These are phyloP conservation scores for Dendrocalamus sinicus DNA, from an alignment of 176 grass and related monocot genomes.

Conservation along the genomic window DNA sequence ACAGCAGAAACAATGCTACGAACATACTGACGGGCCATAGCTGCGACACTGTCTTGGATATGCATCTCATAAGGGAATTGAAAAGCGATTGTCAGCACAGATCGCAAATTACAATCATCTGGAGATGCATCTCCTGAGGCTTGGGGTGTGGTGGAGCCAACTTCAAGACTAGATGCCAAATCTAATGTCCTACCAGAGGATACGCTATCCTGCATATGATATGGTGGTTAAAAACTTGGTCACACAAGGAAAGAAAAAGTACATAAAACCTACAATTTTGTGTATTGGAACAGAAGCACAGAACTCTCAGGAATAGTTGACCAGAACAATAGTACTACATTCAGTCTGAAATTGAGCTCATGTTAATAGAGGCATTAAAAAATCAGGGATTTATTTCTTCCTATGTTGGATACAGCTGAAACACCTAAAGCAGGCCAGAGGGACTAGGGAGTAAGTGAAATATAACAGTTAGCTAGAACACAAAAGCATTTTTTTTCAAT, in stretches of 20 bases:
- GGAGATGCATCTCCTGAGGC: conserved; percentile 50
- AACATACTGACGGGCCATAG: conserved; percentile 90
- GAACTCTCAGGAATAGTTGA: not conserved
- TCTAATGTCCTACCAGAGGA: conserved; percentile 79
- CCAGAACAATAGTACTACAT: not conserved
- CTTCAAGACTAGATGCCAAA: conserved; percentile 90
- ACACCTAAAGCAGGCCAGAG: not conserved
- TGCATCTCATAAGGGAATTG: conserved; percentile 92
- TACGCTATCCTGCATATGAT: conserved; percentile 60
- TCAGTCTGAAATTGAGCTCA: not conserved
- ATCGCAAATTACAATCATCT: conserved; percentile 67
- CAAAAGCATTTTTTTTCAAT: not conserved
- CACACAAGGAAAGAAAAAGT: not conserved
- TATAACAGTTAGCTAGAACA: not conserved
- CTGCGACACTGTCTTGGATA: conserved; percentile 82
- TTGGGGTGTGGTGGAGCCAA: conserved; percentile 59
- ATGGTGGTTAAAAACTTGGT: conserved; percentile 32
- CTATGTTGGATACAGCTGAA: not conserved
- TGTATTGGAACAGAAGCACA: not conserved
- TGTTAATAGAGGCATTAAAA: not conserved
- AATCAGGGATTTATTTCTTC: not conserved
- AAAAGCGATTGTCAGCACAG: conserved; percentile 90
- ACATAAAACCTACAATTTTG: not conserved
- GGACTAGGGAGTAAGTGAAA: not conserved
- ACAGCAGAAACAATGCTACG: conserved; percentile 90